Conservation (phyloP, 148 eudicot genomes). For the Polygonum aviculare region DNA sequence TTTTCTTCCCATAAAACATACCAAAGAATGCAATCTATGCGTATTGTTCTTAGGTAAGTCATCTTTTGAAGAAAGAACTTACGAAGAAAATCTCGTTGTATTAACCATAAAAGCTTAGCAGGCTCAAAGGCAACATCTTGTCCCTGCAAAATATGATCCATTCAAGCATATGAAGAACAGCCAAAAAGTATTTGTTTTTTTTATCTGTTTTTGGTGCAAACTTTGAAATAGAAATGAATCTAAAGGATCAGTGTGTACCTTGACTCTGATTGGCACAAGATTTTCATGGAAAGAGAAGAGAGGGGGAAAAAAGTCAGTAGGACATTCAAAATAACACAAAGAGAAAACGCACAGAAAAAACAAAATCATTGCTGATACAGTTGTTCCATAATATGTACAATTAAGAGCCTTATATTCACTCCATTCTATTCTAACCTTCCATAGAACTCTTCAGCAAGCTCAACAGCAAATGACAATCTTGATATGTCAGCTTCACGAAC, state of each 20-base stretch:
- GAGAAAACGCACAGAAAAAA: slow-evolving; percentile 1
- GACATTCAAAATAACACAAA: slow-evolving; percentile 1
- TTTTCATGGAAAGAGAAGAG: slow-evolving; percentile 17
- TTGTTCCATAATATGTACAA: not conserved
- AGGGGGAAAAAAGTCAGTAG: slow-evolving; percentile 18
- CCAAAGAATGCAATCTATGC: not conserved
- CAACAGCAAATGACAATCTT: slow-evolving; percentile 91
- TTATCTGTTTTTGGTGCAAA: not conserved
- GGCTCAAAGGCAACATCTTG: slow-evolving; percentile 97
- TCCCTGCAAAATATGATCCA: slow-evolving; percentile 42
- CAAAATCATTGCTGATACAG: not conserved
- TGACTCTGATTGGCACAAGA: slow-evolving; percentile 45
- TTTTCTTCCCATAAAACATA: not conserved
- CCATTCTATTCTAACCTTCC: slow-evolving; percentile 51
- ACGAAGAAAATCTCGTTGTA: slow-evolving; percentile 98
- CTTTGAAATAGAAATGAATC: not conserved
- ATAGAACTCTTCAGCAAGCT: slow-evolving; percentile 99
- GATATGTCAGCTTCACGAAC: slow-evolving; percentile 99
- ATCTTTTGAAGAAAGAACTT: slow-evolving; percentile 24
- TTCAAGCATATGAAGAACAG: not conserved
- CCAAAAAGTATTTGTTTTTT: not conserved
- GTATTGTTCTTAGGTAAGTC: not conserved
- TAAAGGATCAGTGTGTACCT: slow-evolving; percentile 36
- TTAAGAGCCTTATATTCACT: not conserved
- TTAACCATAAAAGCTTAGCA: slow-evolving; percentile 92